These are phyloP conservation scores for Yamadazyma blattariae DNA, from an alignment of 1,139 yeast genomes.

Conservation along the genomic window DNA sequence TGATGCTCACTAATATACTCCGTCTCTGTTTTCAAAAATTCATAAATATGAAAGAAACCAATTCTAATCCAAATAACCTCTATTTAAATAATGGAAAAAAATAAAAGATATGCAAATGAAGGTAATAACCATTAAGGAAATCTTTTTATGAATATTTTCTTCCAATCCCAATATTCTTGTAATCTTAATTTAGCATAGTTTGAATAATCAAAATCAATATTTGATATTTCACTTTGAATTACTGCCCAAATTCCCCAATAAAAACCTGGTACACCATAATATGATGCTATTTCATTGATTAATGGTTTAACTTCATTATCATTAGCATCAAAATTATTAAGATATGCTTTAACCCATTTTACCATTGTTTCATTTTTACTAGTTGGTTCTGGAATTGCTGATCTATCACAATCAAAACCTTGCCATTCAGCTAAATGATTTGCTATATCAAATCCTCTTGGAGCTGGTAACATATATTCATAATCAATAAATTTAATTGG, in stretches of 20 bases:
- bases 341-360: conserved; percentile 53
- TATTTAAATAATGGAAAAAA: too few species aligned
- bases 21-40: too few species aligned
- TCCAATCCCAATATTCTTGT: conserved; percentile 74
- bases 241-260: conserved; percentile 88
- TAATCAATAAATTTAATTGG: conserved; percentile 73
- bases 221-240: conserved; percentile 67
- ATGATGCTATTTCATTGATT: conserved; percentile 54
- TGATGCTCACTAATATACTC: too few species aligned
- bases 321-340: conserved; percentile 29
- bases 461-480: conserved; percentile 79
- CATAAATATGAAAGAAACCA: too few species aligned
- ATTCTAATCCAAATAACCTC: too few species aligned
- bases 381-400: conserved; percentile 56
- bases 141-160: conserved; percentile 16
- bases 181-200: conserved; percentile 59
- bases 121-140: too few species aligned
- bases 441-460: conserved; percentile 81
- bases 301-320: conserved; percentile 27
- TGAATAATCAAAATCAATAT: conserved; percentile 72
- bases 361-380: conserved; percentile 43
- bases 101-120: too few species aligned
- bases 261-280: conserved; percentile 80
- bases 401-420: conserved; percentile 69
- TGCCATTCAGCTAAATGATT: conserved; percentile 88